Evolutionary conservation across 495 filamentous ascomycete species (phyloP).

Genomic region (Aspergillus avenaceus): DNA sequence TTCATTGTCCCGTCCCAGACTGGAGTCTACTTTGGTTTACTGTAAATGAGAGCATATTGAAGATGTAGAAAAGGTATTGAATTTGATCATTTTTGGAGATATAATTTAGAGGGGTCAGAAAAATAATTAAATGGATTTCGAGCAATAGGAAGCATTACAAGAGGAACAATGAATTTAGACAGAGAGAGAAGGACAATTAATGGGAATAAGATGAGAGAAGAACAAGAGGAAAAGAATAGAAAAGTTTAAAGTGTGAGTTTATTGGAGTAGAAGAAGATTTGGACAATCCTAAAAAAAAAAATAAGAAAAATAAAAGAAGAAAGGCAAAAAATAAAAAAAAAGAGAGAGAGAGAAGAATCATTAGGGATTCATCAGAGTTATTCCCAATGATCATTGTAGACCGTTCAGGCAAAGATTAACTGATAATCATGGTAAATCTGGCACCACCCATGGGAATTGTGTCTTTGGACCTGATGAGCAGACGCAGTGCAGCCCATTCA

Average conservation of each 20-base stretch:
- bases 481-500: conserved; percentile 3
- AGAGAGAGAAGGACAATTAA: not conserved
- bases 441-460: conserved; percentile 2
- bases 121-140: too few species aligned
- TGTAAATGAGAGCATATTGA: not conserved
- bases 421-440: conserved; percentile 8
- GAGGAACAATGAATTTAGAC: too few species aligned
- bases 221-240: not conserved
- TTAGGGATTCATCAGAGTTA: not conserved
- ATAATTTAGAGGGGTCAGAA: too few species aligned
- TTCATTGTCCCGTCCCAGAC: conserved; percentile 8
- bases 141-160: too few species aligned
- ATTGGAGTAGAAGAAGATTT: too few species aligned
- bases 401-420: not conserved
- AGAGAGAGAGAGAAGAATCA: not conserved
- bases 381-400: not conserved
- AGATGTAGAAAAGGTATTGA: not conserved
- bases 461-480: conserved; percentile 5
- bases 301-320: conserved; percentile 1
- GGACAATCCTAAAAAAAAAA: too few species aligned
- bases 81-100: too few species aligned
- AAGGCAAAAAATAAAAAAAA: not conserved
- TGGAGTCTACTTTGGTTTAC: conserved; percentile 2
- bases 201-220: not conserved
- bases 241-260: too few species aligned